Evolutionary conservation across 306 rosid genomes (phyloP).

Genomic region (Dryas drummondii): DNA sequence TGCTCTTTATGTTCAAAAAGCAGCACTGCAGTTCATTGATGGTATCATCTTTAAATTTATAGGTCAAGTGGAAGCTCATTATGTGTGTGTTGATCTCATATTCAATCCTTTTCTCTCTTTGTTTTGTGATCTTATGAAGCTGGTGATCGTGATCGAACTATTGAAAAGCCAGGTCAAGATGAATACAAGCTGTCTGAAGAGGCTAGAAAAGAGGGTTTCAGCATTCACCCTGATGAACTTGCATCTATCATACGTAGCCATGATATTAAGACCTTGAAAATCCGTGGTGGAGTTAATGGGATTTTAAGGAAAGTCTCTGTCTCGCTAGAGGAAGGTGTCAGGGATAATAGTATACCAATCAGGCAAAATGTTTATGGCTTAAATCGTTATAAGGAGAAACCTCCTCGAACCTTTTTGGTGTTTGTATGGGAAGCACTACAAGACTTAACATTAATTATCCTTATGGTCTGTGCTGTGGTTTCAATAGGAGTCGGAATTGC

Average conservation of each 20-base stretch:
- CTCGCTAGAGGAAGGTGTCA: conserved; percentile 57
- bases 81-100: conserved; percentile 15
- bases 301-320: conserved; percentile 53
- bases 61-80: conserved; percentile 3
- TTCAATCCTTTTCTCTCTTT: conserved; percentile 19
- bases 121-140: conserved; percentile 54
- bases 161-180: conserved; percentile 23
- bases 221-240: conserved; percentile 84
- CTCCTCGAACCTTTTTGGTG: conserved; percentile 59
- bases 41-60: conserved; percentile 51
- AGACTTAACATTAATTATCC: conserved; percentile 81
- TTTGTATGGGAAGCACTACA: conserved; percentile 93
- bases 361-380: conserved; percentile 77
- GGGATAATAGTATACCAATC: conserved; percentile 37
- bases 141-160: conserved; percentile 18
- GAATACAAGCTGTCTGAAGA: conserved; percentile 63
- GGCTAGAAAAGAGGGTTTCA: conserved; percentile 67
- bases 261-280: conserved; percentile 43
- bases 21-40: conserved; percentile 84
- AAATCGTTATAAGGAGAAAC: conserved; percentile 75
- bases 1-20: conserved; percentile 84
- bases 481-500: conserved; percentile 80
- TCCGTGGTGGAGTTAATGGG: conserved; percentile 58
- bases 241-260: conserved; percentile 70
- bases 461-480: conserved; percentile 77